A percentile compares a stretch with the other conserved stretches of the same genome.
Conservation (phyloP, 495 filamentous ascomycete species). For the Neurospora africana region DNA sequence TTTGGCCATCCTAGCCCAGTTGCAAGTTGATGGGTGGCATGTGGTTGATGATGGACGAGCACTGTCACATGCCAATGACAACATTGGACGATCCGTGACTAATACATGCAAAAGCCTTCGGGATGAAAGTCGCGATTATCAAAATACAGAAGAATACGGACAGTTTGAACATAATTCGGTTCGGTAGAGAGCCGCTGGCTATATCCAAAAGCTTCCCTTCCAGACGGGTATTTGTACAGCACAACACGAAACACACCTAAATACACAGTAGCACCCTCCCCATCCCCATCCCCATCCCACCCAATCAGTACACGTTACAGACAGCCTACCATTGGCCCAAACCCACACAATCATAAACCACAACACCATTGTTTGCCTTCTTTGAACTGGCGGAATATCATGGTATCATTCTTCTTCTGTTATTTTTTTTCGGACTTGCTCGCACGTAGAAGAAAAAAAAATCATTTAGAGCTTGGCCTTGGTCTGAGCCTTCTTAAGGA, state of each 20-base stretch:
- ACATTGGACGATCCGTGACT: neutral
- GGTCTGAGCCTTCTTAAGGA: conserved; percentile 76
- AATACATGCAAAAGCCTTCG: neutral
- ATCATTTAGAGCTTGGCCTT: conserved; percentile 69
- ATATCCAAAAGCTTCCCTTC: neutral
- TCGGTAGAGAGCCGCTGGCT: neutral
- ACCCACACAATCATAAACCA: neutral
- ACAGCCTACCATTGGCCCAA: neutral
- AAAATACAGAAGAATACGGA: neutral
- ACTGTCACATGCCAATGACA: neutral
- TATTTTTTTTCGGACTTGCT: neutral
- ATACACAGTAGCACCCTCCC: neutral
- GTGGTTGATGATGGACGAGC: neutral
- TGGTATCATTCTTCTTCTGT: neutral
- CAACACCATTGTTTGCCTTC: neutral
- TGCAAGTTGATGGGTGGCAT: neutral
- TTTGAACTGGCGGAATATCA: neutral
- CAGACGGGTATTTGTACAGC: neutral
- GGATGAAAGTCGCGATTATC: neutral
- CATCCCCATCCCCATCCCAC: neutral
- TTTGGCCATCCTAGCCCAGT: neutral
- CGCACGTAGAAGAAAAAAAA: conserved; percentile 1
- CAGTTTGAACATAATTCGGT: neutral
- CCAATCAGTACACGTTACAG: neutral
- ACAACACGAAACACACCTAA: neutral